Base-by-base conservation (phyloP, 169 alveolate genomes). In the Cryptosporidium felis region DNA sequence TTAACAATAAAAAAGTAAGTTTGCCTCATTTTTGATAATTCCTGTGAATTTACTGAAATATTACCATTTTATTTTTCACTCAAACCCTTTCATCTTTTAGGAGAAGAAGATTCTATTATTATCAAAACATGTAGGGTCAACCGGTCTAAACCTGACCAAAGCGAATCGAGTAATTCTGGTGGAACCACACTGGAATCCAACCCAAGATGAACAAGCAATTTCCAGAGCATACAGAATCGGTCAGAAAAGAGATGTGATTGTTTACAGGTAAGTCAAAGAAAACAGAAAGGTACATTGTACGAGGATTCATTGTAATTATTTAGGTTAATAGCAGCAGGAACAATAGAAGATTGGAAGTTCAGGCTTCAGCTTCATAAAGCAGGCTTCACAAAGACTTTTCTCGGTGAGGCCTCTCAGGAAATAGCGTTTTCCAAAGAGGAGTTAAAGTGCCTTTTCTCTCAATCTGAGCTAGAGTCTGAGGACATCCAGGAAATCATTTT, bases 141-240 rank as follows among this genome's bases (percentile, higher is more conserved):
- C 90, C 1, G 96, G 96, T 23, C 89, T 93, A 28, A 93, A 90
- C 65, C 90, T 93, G 56, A 93, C 94, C 4, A 90, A 91, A 32
- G 95, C 96, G n/a, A 90, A 93, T 82, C 59, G 94, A 9, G 94
- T 92, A n/a, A 90, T 93, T 18, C 88, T 93, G 45, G 90, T 91
- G 60, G 96, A 93, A 51, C 96, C 94, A 46, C 93, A 91, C 62
- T 93, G 96, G 96, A 91, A 91, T 82, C 94, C 94, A 0, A 88
- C 93, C 30, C 92, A 90, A 49, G 96, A 94, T 62, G 92, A 91
- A 80, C 94, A 93, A 65, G 96, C 96, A 61, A 91, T 93, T 38
- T 94, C 92, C 47, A 61, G 96, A 53, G 93, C 93, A 3, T 91
- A 91, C 58, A 81, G 96, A 60, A 90, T 93, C 12, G 96, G 96